Evolutionary conservation across 495 filamentous ascomycete genomes (phyloP).

Genomic region (Aspergillus bertholletiae): DNA sequence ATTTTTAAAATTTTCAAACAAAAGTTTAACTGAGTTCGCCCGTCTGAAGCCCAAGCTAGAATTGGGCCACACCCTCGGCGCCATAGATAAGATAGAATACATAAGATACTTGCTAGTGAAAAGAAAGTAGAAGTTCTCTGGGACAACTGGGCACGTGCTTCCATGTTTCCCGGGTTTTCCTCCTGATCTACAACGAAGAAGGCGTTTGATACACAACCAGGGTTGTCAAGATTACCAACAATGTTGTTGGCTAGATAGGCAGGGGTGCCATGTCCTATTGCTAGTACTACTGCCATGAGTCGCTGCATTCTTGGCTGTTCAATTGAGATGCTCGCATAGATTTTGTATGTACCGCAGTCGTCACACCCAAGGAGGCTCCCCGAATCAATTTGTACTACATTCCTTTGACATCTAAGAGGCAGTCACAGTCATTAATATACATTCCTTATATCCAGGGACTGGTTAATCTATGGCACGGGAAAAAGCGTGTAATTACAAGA

Average conservation of each 20-base stretch:
- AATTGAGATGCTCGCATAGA: background rate
- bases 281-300: background rate
- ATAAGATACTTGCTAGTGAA: background rate
- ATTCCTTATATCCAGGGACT: background rate
- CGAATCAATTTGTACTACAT: background rate
- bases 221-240: background rate
- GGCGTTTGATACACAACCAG: background rate
- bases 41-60: too few relatives aligned
- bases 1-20: too few relatives aligned
- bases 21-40: too few relatives aligned
- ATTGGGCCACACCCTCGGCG: background rate
- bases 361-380: background rate
- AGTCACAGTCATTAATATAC: background rate
- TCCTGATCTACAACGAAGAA: background rate
- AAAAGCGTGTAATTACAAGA: background rate
- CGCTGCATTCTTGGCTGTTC: background rate
- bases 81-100: background rate
- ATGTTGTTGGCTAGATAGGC: too few relatives aligned
- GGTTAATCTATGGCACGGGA: background rate
- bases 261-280: too few relatives aligned
- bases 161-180: background rate
- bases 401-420: background rate
- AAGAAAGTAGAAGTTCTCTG: background rate
- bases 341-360: background rate
- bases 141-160: background rate